Evolutionary conservation across 2,329 filamentous ascomycete genomes (phyloP).

Genomic region (Arthrocladium fulminans): DNA sequence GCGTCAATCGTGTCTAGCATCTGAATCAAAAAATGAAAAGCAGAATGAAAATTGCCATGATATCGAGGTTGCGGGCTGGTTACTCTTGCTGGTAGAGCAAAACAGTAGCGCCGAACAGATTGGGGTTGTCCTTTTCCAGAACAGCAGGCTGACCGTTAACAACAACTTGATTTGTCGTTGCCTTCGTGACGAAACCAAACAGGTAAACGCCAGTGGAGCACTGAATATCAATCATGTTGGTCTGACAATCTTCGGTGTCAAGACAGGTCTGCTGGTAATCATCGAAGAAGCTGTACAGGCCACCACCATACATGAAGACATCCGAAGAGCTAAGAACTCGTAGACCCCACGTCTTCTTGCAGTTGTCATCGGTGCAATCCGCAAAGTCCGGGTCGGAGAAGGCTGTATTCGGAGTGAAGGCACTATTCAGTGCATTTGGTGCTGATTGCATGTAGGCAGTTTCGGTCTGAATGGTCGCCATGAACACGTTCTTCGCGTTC

Average conservation of each 20-base stretch:
- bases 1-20: neutral
- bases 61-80: neutral
- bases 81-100: slow-evolving; percentile 38
- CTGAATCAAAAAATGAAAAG: neutral
- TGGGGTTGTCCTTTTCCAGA: slow-evolving; percentile 54
- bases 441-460: slow-evolving; percentile 72
- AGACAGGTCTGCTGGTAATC: slow-evolving; percentile 69
- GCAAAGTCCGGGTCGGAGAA: slow-evolving; percentile 63
- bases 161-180: slow-evolving; percentile 63
- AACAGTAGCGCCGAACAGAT: slow-evolving; percentile 56
- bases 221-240: slow-evolving; percentile 67
- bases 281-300: slow-evolving; percentile 75
- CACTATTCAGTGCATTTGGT: slow-evolving; percentile 66
- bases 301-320: slow-evolving; percentile 61
- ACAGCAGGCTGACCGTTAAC: slow-evolving; percentile 48
- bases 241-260: slow-evolving; percentile 59
- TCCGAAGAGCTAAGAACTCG: slow-evolving; percentile 60
- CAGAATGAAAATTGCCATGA: neutral
- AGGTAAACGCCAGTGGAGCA: slow-evolving; percentile 52
- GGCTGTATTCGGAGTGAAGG: slow-evolving; percentile 48
- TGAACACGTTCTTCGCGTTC: slow-evolving; percentile 69
- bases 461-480: slow-evolving; percentile 79
- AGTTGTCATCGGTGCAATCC: slow-evolving; percentile 47
- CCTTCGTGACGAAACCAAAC: slow-evolving; percentile 66
- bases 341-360: slow-evolving; percentile 69